Percentiles rank a stretch among this genome's conserved stretches.
phyloP scores from a whole-genome alignment of 2,329 filamentous ascomycete genomes.

The Nemania bipapillata region DNA sequence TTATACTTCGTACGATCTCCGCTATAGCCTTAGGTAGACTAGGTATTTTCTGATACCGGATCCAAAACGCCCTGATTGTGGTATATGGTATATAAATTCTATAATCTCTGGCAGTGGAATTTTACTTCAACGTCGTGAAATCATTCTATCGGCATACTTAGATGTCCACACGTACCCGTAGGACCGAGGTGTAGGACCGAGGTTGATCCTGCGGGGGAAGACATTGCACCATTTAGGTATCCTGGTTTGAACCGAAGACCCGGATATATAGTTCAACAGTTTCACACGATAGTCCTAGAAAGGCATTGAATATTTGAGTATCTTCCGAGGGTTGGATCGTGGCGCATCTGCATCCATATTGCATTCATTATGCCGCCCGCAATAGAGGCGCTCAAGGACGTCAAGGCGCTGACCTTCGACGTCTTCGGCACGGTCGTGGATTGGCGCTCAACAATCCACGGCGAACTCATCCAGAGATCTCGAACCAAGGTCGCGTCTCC shows the following conservation, averaged over 20 bases:
- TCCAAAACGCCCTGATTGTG: too few species aligned
- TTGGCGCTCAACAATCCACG: conserved; percentile 75
- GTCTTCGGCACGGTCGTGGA: conserved; percentile 84
- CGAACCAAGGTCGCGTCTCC: conserved; percentile 61
- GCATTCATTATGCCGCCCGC: conserved; percentile 13
- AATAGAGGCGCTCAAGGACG: conserved; percentile 38
- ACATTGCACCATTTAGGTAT: conserved; percentile 17
- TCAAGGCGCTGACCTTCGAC: conserved; percentile 76
- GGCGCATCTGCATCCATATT: neutral
- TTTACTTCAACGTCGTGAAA: too few species aligned
- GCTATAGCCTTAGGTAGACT: too few species aligned
- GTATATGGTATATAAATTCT: too few species aligned
- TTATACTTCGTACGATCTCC: too few species aligned
- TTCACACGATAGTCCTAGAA: neutral
- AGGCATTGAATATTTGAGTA: neutral
- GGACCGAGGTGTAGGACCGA: neutral
- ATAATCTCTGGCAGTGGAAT: too few species aligned
- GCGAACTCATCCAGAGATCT: conserved; percentile 65
- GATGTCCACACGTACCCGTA: neutral
- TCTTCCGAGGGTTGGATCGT: neutral
- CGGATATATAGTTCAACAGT: neutral
- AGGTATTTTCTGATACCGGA: too few species aligned
- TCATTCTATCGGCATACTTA: too few species aligned
- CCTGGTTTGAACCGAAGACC: neutral
- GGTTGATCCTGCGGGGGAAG: conserved; percentile 22